phyloP scores from a whole-genome alignment of 129 eudicot species.

The Arctium minus region DNA sequence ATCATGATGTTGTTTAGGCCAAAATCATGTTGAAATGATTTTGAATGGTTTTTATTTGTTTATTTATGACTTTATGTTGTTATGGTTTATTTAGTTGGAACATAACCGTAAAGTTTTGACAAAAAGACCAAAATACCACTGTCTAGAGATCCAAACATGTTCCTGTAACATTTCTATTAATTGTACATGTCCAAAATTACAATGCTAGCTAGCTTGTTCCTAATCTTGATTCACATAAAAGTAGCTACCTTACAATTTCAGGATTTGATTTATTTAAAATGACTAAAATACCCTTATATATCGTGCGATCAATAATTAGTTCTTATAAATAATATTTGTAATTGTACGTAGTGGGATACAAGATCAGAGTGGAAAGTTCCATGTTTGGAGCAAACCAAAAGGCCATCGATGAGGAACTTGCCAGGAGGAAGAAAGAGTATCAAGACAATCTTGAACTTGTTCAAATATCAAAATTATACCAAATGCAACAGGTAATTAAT shows the following conservation, averaged over 20 bases:
- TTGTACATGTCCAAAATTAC: background rate
- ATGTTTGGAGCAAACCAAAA: slow-evolving; percentile 39
- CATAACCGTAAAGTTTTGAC: background rate
- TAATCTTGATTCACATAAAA: background rate
- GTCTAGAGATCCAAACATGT: background rate
- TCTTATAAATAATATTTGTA: background rate
- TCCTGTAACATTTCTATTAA: background rate
- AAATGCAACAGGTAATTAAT: slow-evolving; percentile 30
- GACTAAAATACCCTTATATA: background rate
- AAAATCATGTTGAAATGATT: background rate
- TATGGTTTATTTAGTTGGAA: background rate
- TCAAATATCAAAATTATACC: slow-evolving; percentile 32
- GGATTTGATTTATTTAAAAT: background rate
- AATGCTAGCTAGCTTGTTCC: background rate
- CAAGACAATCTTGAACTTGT: slow-evolving; percentile 25
- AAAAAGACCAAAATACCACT: background rate
- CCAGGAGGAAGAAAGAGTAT: slow-evolving; percentile 40
- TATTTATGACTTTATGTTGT: background rate
- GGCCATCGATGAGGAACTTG: slow-evolving; percentile 29
- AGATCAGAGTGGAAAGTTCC: slow-evolving; percentile 38
- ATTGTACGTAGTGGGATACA: slow-evolving; percentile 40
- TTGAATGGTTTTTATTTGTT: background rate
- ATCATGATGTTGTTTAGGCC: background rate
- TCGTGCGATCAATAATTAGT: background rate
- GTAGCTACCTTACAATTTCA: background rate